These are phyloP conservation scores for Coix lacrymajobi DNA, from an alignment of 176 grass and related monocot species.

Conservation along the genomic window DNA sequence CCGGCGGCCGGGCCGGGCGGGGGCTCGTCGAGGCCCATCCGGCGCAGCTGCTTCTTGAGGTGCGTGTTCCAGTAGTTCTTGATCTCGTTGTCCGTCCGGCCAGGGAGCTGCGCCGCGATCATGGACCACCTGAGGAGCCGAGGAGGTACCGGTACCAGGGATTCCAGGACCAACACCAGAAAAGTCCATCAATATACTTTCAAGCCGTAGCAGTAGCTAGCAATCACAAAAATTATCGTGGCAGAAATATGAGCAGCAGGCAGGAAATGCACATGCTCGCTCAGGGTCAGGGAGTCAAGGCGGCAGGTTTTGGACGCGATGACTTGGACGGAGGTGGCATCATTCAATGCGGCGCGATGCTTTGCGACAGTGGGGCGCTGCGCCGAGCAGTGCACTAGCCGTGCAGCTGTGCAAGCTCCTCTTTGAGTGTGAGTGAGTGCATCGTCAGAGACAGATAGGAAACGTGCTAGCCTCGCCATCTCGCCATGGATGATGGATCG, in stretches of 20 bases:
- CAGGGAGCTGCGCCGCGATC: constrained; percentile 85
- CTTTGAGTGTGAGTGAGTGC: background rate
- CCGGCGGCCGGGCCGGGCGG: constrained; percentile 33
- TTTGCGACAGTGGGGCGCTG: constrained; percentile 25
- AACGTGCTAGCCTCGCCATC: background rate
- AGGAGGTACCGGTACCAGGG: background rate
- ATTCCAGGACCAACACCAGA: background rate
- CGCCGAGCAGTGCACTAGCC: background rate
- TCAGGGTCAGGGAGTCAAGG: too few species aligned
- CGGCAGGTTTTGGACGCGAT: background rate
- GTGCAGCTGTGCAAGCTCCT: background rate
- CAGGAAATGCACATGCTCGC: background rate
- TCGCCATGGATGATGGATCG: background rate
- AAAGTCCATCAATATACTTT: constrained; percentile 18
- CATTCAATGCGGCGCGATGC: constrained; percentile 25
- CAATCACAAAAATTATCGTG: background rate
- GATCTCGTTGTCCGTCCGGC: constrained; percentile 94
- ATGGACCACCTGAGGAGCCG: constrained; percentile 72
- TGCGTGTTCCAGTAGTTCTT: constrained; percentile 99
- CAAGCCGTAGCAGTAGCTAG: background rate
- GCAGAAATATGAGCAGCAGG: background rate
- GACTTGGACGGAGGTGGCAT: background rate
- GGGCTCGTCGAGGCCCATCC: constrained; percentile 58
- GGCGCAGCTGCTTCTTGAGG: constrained; percentile 88
- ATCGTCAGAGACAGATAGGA: background rate